These are phyloP conservation scores for Ocimum tenuiflorum DNA, from an alignment of 257 asterid species.

Conservation along the genomic window DNA sequence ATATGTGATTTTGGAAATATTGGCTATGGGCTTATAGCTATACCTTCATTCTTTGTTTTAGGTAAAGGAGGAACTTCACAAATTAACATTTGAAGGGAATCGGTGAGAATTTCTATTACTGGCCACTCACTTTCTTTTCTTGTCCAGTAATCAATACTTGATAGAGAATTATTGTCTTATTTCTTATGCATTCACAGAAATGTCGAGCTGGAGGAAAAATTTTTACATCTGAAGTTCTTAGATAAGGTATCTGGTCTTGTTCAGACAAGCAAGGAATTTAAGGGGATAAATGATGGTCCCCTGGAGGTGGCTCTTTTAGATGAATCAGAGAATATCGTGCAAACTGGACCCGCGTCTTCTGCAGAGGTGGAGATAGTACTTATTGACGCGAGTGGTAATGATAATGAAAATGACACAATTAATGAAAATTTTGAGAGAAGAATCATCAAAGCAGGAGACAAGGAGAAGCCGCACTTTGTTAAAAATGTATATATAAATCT, in stretches of 20 bases:
- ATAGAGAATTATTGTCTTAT: not conserved
- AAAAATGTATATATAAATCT: constrained; percentile 21
- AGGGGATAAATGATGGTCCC: constrained; percentile 22
- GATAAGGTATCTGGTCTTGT: constrained; percentile 27
- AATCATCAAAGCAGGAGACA: constrained; percentile 30
- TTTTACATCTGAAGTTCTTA: constrained; percentile 35
- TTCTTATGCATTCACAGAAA: constrained; percentile 24
- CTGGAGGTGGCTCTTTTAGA: constrained; percentile 38
- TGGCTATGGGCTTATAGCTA: not conserved
- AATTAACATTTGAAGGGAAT: constrained; percentile 7
- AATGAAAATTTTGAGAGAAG: constrained; percentile 26
- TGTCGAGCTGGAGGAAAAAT: constrained; percentile 16
- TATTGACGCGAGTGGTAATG: constrained; percentile 22
- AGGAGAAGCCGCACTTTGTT: constrained; percentile 36
- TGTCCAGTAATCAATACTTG: not conserved
- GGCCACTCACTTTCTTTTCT: not conserved
- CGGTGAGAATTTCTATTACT: constrained; percentile 25
- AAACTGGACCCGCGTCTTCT: constrained; percentile 31
- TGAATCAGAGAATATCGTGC: constrained; percentile 13
- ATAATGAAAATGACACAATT: constrained; percentile 18
- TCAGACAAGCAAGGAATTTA: constrained; percentile 26
- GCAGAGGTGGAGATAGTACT: constrained; percentile 38
- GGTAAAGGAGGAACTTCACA: constrained; percentile 41
- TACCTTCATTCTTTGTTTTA: constrained; percentile 18
- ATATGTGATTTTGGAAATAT: not conserved